phyloP scores from a whole-genome alignment of 2,329 filamentous ascomycete species.

The Periconia sp. region DNA sequence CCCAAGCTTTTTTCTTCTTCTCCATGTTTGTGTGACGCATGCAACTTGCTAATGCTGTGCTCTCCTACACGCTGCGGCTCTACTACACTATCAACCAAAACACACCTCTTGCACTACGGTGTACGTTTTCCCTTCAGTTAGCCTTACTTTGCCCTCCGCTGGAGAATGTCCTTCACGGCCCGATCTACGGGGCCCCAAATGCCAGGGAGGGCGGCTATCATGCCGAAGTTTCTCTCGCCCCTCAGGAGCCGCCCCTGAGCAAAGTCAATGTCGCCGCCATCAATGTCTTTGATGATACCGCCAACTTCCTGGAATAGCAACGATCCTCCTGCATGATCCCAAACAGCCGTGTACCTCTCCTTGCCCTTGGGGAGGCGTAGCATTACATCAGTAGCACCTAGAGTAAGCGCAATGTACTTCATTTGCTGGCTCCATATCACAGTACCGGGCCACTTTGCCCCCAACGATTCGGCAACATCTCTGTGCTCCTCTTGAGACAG shows the following conservation, averaged over 20 bases:
- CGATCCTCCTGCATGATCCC: constrained; percentile 59
- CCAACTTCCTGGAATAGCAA: constrained; percentile 55
- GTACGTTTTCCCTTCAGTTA: constrained; percentile 9
- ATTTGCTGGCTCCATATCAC: constrained; percentile 58
- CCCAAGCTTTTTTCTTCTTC: constrained; percentile 28
- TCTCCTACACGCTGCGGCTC: constrained; percentile 17
- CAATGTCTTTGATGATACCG: constrained; percentile 53
- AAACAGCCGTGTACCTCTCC: constrained; percentile 52
- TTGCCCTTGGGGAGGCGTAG: constrained; percentile 50
- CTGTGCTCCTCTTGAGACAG: constrained; percentile 41
- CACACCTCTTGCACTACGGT: constrained; percentile 16
- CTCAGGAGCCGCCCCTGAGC: constrained; percentile 33
- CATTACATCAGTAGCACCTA: constrained; percentile 53
- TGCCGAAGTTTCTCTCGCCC: constrained; percentile 38
- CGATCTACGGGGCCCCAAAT: constrained; percentile 27
- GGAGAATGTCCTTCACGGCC: constrained; percentile 31
- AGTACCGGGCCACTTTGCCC: constrained; percentile 50
- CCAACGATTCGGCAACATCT: constrained; percentile 41
- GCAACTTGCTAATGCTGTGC: neutral
- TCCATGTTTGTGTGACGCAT: neutral
- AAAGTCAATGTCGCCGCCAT: constrained; percentile 54
- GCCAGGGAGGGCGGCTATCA: constrained; percentile 34
- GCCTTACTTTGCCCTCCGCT: constrained; percentile 14
- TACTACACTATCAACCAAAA: constrained; percentile 7
- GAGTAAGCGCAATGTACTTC: constrained; percentile 55